Conservation (phyloP, 352 stramenopile genomes). For the Pythium dissimile region DNA sequence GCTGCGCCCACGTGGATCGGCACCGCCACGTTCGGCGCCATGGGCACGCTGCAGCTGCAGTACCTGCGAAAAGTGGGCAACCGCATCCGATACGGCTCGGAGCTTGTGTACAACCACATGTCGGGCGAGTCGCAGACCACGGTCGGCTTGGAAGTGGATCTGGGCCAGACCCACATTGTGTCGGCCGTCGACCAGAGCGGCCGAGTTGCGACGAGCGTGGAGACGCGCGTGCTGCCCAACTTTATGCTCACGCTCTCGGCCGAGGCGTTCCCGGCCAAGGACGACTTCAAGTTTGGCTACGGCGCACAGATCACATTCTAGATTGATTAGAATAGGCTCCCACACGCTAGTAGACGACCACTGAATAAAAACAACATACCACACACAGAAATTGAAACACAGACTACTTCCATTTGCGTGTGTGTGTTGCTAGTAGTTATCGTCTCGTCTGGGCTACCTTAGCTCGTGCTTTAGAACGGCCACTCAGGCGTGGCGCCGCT, state of each 20-base stretch:
- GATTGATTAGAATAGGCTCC: constrained; percentile 22
- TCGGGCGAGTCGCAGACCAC: constrained; percentile 81
- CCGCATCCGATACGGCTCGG: constrained; percentile 77
- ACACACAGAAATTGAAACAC: no score
- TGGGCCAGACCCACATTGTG: constrained; percentile 82
- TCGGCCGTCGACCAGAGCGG: constrained; percentile 82
- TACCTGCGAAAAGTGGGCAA: constrained; percentile 85
- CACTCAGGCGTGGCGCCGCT: constrained; percentile 49
- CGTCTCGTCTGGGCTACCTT: constrained; percentile 1
- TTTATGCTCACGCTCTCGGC: constrained; percentile 83
- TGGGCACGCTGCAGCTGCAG: constrained; percentile 81
- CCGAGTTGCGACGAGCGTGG: constrained; percentile 78
- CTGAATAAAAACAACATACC: no score
- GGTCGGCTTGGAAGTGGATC: constrained; percentile 78
- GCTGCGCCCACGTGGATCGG: constrained; percentile 61
- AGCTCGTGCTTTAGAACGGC: no score
- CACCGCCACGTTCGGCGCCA: constrained; percentile 70
- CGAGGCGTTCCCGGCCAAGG: constrained; percentile 81
- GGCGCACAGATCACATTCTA: constrained; percentile 88
- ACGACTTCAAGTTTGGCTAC: constrained; percentile 91
- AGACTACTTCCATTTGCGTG: no score
- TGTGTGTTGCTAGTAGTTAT: neutral
- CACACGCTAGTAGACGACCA: constrained; percentile 9
- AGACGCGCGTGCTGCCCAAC: constrained; percentile 83
- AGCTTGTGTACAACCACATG: constrained; percentile 85